Evolutionary conservation across 2,329 filamentous ascomycete species (phyloP).

Genomic region (Aureobasidium sp.): DNA sequence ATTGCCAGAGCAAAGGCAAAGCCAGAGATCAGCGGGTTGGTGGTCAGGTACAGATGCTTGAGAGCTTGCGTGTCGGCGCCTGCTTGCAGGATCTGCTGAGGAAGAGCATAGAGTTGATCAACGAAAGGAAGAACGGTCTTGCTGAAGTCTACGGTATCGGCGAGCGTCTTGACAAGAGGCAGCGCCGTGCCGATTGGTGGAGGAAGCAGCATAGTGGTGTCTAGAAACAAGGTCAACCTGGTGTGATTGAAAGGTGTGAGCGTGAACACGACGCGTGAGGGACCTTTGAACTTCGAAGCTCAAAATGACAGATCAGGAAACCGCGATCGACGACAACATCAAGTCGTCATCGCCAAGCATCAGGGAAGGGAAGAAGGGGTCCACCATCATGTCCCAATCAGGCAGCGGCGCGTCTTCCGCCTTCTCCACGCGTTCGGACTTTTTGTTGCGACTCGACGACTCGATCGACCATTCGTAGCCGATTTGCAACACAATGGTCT

Average conservation of each 20-base stretch:
- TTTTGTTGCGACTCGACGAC: neutral
- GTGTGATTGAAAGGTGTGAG: neutral
- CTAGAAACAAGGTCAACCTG: neutral
- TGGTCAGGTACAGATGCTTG: slow-evolving; percentile 67
- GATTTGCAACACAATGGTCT: neutral
- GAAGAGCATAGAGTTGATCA: slow-evolving; percentile 50
- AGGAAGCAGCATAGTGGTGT: slow-evolving; percentile 13
- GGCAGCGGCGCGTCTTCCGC: slow-evolving; percentile 13
- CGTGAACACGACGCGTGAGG: neutral
- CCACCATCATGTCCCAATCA: slow-evolving; percentile 3
- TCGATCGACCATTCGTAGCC: neutral
- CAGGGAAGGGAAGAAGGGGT: neutral
- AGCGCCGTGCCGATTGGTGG: slow-evolving; percentile 41
- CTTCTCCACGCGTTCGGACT: neutral
- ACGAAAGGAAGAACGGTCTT: slow-evolving; percentile 72
- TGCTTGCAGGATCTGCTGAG: slow-evolving; percentile 45
- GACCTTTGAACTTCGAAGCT: neutral
- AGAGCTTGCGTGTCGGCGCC: slow-evolving; percentile 56
- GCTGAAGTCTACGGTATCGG: slow-evolving; percentile 69
- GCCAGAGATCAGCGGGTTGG: slow-evolving; percentile 76
- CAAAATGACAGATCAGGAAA: neutral
- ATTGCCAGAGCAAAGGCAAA: slow-evolving; percentile 66
- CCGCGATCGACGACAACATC: neutral
- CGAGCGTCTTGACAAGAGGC: slow-evolving; percentile 61
- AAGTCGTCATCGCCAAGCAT: slow-evolving; percentile 11